Evolutionary conservation across 495 filamentous ascomycete species (phyloP), one percentile per base, ranked within the genome.

Genomic region (Xylaria acuta): DNA sequence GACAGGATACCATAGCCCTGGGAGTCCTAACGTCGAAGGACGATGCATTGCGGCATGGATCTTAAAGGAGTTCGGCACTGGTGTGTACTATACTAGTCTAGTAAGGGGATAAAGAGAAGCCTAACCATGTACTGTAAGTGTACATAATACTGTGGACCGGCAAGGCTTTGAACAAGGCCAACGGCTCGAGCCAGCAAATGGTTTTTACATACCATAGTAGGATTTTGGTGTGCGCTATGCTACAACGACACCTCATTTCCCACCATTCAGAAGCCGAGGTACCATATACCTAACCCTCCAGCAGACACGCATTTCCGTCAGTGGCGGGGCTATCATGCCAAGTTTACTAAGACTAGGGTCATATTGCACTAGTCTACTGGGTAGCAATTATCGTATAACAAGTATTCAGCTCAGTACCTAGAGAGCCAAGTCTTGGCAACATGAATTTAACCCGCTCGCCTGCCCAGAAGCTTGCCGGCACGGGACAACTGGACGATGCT

Each of bases 31-130:
- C 11, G 20, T 38, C 8, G 49, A 53, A 54, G 43, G 27, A 49
- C 30, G 38, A 49, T 34, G 47, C 47, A 51, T 51, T 51, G 30
- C 64, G 47, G 30, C 45, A 38, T 36, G n/a, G n/a, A n/a, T n/a
- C n/a, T n/a, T n/a, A n/a, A n/a, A 9, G 58, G 58, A 38, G 58
- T 60, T 60, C 58, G 58, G 58, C 34, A 60, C 58, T 60, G 58
- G 32, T 60, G 34, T 60, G 20, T 22, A 59, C 54, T 60, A 60
- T 38, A 22, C 58, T 60, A 22, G 58, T 60, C 58, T 60, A 22
- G 58, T 60, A 60, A 22, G 58, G 58, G 58, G 22, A 38, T 60
- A 38, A 38, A 38, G 34, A 18, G 34, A 60, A 9, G 14, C 12
- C 27, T 22, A 60, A 7, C 58, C 58, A 60, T 38, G 53, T n/a